Conservation (phyloP, 78 protist species). For the Trichosphaerium sp. region DNA sequence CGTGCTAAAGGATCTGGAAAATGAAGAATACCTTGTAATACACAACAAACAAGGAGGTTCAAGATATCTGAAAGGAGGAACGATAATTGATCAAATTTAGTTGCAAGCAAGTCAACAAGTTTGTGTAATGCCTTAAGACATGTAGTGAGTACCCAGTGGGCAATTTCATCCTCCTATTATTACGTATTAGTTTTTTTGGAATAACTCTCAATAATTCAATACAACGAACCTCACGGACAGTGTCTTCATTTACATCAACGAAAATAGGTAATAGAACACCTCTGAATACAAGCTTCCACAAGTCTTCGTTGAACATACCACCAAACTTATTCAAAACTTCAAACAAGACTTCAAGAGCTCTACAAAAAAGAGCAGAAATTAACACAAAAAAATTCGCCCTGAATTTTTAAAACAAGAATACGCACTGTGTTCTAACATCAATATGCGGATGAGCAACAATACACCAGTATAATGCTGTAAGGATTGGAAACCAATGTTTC, state of each 20-base stretch:
- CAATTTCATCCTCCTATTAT: no score
- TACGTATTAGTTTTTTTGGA: conserved; percentile 46
- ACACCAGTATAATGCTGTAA: conserved; percentile 50
- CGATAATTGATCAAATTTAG: conserved; percentile 33
- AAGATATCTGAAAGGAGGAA: conserved; percentile 53
- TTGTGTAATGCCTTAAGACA: conserved; percentile 48
- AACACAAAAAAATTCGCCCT: neutral
- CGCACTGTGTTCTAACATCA: conserved; percentile 32
- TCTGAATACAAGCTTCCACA: conserved; percentile 77
- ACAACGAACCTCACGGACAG: neutral
- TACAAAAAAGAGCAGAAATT: no score
- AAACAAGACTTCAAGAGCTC: conserved; percentile 57
- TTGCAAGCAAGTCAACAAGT: conserved; percentile 39
- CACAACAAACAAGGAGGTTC: conserved; percentile 33
- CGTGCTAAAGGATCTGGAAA: neutral
- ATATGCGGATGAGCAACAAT: conserved; percentile 30
- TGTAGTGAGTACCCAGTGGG: no score
- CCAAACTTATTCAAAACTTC: conserved; percentile 50
- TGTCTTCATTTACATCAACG: conserved; percentile 57
- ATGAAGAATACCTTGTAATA: conserved; percentile 22
- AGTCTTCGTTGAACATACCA: conserved; percentile 14
- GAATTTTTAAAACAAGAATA: neutral
- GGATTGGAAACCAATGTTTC: conserved; percentile 50
- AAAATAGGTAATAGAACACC: conserved; percentile 85
- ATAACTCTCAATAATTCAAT: neutral